Evolutionary conservation across 2,329 filamentous ascomycete genomes (phyloP), one percentile per base, ranked within the genome.

Genomic region (Botrytis pseudocinerea): DNA sequence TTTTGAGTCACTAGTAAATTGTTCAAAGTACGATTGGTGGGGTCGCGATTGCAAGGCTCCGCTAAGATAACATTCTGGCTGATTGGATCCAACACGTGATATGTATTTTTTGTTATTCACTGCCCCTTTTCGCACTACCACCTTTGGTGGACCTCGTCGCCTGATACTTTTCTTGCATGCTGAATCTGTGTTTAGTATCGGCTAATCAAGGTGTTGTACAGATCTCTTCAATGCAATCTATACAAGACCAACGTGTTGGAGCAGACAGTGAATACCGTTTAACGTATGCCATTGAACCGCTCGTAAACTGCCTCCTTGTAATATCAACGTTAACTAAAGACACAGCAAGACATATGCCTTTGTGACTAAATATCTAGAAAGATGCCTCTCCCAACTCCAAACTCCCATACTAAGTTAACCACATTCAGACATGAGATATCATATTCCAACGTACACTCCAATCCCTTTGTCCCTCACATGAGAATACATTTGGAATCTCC

Each of bases 401-500:
- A 72, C 62, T 44, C 65, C 70, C 70, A 60, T 59, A 68, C 48
- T 71, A 42, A 57, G 62, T 40, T 48, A 73, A 70, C 16, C 42
- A 69, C 57, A 46, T 46, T 57, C 61, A 63, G 14, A 57, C 73
- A 73, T 66, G 66, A 51, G 44, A 60, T 32, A 46, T 28, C 35
- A 66, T 70, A 71, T 60, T 68, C 71, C 71, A 73, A 70, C 32
- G 38, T 42, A 54, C 44, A 42, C 42, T 16, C 65, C 57, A 66
- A 70, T 25, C 42, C 44, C 46, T 14, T 38, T 40, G 32, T 42
- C 22, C 38, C 60, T 80, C 86, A 99, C 96, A 99, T 98, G 78
- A 98, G 82, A 72, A 82, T 79, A 82, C 96, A 98, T 84, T 97
- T 97, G 79, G 90, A 90, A 73, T 91, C 92, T 72, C 90, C 91